phyloP scores from a whole-genome alignment of 2,329 filamentous ascomycete genomes.

The Plectosphaerella cucumerina region DNA sequence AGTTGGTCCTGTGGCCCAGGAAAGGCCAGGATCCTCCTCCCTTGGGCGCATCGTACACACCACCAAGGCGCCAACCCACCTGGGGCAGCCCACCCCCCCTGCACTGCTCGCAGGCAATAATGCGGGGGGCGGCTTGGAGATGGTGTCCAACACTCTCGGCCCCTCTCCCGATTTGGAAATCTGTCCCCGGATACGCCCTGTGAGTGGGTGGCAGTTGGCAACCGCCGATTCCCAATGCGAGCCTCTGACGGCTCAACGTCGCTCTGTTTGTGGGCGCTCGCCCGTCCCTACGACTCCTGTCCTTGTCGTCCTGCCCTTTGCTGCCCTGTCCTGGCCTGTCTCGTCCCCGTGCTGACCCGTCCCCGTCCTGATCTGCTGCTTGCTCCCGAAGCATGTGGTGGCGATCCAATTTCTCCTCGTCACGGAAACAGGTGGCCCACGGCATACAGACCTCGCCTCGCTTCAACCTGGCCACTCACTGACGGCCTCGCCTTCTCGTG shows the following conservation, averaged over 20 bases:
- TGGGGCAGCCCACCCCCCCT: background rate
- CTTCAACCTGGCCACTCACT: background rate
- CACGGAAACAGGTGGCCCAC: background rate
- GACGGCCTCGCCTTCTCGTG: background rate
- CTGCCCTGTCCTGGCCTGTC: too few species aligned
- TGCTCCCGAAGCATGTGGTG: conserved; percentile 1
- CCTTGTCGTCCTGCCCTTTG: background rate
- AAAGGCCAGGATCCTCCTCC: background rate
- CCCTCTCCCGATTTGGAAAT: conserved; percentile 11
- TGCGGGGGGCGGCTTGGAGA: conserved; percentile 12
- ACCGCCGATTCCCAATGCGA: background rate
- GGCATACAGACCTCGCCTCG: background rate
- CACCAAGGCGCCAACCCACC: background rate
- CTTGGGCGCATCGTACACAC: conserved; percentile 5
- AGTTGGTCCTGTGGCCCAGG: background rate
- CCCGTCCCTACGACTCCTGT: background rate
- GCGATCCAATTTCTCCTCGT: background rate
- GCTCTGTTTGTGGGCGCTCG: background rate
- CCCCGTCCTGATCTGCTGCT: too few species aligned
- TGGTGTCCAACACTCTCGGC: conserved; percentile 14
- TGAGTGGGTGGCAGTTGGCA: conserved; percentile 4
- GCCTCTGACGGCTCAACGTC: background rate
- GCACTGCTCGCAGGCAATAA: conserved; percentile 3
- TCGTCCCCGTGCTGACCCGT: too few species aligned
- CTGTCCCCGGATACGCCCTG: conserved; percentile 10